A percentile compares a stretch with the other conserved stretches of the same genome.
These are phyloP conservation scores for Ustilago xerochloae DNA, from an alignment of 1,284 basidiomycete genomes.

Conservation along the genomic window DNA sequence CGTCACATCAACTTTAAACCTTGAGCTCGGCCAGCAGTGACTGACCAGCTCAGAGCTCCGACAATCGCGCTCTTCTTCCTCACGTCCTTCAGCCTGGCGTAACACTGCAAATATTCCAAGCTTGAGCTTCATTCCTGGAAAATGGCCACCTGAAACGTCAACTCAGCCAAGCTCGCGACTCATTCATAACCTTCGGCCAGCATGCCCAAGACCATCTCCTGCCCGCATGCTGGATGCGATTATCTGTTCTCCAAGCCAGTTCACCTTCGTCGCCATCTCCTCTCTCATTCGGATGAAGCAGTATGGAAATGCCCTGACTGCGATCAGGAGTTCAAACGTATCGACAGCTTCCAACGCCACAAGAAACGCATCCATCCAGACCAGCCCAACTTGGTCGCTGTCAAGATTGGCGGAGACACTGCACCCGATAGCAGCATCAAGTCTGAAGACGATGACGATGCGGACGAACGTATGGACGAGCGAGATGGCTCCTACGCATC, in stretches of 20 bases:
- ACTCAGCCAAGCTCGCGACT: background rate
- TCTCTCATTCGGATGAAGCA: slow-evolving; percentile 42
- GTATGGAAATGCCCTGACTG: slow-evolving; percentile 45
- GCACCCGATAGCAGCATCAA: slow-evolving; percentile 3
- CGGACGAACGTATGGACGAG: slow-evolving; percentile 13
- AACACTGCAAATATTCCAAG: too few relatives aligned
- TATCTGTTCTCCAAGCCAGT: slow-evolving; percentile 47
- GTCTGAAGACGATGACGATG: slow-evolving; percentile 25
- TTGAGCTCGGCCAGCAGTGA: too few relatives aligned
- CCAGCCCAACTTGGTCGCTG: slow-evolving; percentile 21
- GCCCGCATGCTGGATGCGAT: slow-evolving; percentile 42
- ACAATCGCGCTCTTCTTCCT: too few relatives aligned
- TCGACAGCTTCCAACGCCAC: slow-evolving; percentile 52
- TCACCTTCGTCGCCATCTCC: slow-evolving; percentile 41
- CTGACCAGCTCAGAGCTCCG: too few relatives aligned
- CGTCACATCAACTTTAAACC: too few relatives aligned
- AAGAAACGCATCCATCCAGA: slow-evolving; percentile 48
- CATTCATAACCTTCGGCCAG: background rate
- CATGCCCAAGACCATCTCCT: slow-evolving; percentile 48
- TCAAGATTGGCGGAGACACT: slow-evolving; percentile 15
- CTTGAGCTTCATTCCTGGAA: background rate
- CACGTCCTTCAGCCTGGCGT: too few relatives aligned
- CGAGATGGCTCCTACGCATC: slow-evolving; percentile 7
- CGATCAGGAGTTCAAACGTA: slow-evolving; percentile 46
- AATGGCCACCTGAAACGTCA: background rate